phyloP scores from a whole-genome alignment of 345 rosid genomes.

The Citrus inodora region DNA sequence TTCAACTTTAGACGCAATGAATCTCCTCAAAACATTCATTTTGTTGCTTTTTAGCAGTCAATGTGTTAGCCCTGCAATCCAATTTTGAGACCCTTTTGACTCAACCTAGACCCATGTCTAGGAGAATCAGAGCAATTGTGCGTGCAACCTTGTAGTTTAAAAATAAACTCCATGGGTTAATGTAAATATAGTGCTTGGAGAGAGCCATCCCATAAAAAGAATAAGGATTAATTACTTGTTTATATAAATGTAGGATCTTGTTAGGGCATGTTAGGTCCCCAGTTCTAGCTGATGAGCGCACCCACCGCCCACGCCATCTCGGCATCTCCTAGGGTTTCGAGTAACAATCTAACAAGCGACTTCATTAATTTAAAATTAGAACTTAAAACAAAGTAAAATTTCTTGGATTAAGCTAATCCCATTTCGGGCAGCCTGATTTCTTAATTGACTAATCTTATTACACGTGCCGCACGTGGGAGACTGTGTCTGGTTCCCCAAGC shows the following conservation, averaged over 20 bases:
- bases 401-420: constrained; percentile 27
- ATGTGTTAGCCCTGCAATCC: constrained; percentile 25
- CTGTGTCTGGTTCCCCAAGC: constrained; percentile 49
- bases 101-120: constrained; percentile 56
- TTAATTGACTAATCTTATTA: constrained; percentile 42
- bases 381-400: constrained; percentile 18
- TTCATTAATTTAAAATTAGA: not conserved
- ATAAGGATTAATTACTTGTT: not conserved
- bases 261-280: constrained; percentile 18
- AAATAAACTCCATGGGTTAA: constrained; percentile 18
- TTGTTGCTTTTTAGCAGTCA: constrained; percentile 39
- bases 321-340: constrained; percentile 38
- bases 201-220: constrained; percentile 1
- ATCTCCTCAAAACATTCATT: constrained; percentile 35
- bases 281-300: not conserved
- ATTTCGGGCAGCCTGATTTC: constrained; percentile 10
- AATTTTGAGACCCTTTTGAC: constrained; percentile 50
- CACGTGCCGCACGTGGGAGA: constrained; percentile 88
- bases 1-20: constrained; percentile 20
- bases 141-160: constrained; percentile 11
- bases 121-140: constrained; percentile 31
- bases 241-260: constrained; percentile 46
- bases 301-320: constrained; percentile 28
- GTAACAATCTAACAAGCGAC: constrained; percentile 13
- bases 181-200: constrained; percentile 15